Conservation (phyloP, 2,329 filamentous ascomycete species). For the Plectosphaerella cucumerina region DNA sequence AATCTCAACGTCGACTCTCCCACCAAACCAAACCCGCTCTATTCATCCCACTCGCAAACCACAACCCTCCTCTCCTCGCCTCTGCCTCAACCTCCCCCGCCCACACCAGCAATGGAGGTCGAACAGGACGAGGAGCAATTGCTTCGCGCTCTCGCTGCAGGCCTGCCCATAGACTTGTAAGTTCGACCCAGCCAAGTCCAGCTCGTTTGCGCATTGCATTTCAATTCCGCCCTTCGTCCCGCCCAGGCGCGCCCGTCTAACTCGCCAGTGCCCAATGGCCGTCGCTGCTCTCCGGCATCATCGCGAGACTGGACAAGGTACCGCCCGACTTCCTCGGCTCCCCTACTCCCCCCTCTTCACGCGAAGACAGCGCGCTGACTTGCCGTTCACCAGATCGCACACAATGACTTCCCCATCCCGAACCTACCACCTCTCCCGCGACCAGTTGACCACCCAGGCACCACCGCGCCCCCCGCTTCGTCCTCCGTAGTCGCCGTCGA, state of each 20-base stretch:
- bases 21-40: background rate
- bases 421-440: conserved; percentile 43
- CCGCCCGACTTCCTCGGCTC: conserved; percentile 36
- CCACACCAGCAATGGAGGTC: conserved; percentile 43
- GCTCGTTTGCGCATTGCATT: conserved; percentile 1
- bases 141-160: conserved; percentile 43
- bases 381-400: conserved; percentile 56
- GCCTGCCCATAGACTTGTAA: conserved; percentile 53
- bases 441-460: conserved; percentile 30
- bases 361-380: conserved; percentile 8
- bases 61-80: no score
- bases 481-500: conserved; percentile 32
- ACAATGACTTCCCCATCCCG: conserved; percentile 71
- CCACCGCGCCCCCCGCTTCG: conserved; percentile 39
- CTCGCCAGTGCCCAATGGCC: conserved; percentile 64
- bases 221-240: conserved; percentile 7
- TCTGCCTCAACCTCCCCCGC: conserved; percentile 6
- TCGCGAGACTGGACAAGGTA: conserved; percentile 64
- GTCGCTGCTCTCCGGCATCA: conserved; percentile 57
- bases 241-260: conserved; percentile 17
- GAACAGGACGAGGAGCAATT: conserved; percentile 49
- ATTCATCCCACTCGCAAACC: background rate
- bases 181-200: conserved; percentile 16
- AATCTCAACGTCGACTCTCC: background rate
- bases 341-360: conserved; percentile 1